phyloP scores from a whole-genome alignment of 1,284 basidiomycete genomes.

The Sanguinoderma infundibulare region DNA sequence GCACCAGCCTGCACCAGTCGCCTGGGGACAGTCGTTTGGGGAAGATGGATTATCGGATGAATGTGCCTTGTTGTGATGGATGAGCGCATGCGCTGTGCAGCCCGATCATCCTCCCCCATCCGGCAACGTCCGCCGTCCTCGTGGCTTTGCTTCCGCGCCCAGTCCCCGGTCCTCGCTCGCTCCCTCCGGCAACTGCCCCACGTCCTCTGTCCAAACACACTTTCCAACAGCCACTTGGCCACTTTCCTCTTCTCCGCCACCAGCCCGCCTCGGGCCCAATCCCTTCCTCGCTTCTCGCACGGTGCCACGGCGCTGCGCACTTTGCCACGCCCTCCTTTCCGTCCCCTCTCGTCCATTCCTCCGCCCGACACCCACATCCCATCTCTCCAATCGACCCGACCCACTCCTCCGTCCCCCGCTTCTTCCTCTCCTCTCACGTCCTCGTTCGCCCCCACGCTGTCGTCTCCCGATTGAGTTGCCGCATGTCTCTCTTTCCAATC shows the following conservation, averaged over 20 bases:
- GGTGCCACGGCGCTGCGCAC: background rate
- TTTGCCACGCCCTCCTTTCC: background rate
- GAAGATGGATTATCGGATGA: background rate
- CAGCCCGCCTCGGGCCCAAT: too few species aligned
- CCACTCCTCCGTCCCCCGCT: too few species aligned
- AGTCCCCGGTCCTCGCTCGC: too few species aligned
- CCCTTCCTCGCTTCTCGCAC: background rate
- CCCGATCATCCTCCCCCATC: background rate
- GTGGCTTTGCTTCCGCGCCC: background rate
- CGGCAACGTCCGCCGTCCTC: background rate
- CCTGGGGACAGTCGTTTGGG: background rate
- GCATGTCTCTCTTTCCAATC: too few species aligned
- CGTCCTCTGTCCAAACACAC: too few species aligned
- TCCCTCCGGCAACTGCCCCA: background rate
- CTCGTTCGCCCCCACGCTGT: too few species aligned
- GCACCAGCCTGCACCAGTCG: background rate
- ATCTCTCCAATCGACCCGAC: background rate
- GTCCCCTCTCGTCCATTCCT: background rate
- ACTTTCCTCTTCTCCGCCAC: background rate
- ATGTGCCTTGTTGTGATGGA: background rate
- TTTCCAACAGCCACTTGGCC: too few species aligned
- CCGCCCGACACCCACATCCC: background rate
- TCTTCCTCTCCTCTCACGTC: too few species aligned
- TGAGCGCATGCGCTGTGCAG: background rate
- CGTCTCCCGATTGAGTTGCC: too few species aligned